Conservation (phyloP, 345 rosid species). For the Salix dunnii region DNA sequence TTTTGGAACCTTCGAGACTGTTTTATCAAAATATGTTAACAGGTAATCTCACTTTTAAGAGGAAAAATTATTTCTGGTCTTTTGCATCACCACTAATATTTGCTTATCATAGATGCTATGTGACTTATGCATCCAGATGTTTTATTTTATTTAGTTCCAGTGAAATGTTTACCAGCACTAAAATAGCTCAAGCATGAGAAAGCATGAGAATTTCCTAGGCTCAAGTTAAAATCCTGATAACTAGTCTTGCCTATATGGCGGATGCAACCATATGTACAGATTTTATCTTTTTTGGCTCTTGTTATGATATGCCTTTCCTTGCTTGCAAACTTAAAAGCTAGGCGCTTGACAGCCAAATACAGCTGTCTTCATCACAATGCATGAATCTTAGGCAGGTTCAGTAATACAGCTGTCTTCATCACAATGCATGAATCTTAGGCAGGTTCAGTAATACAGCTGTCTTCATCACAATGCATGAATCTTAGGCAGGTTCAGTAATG, state of each 20-base stretch:
- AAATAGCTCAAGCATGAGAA: not conserved
- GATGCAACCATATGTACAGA: not conserved
- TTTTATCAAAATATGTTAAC: slow-evolving; percentile 27
- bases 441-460: too few relatives aligned
- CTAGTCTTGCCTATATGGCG: not conserved
- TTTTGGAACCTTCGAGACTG: slow-evolving; percentile 42
- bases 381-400: not conserved
- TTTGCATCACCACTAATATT: not conserved
- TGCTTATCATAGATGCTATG: not conserved
- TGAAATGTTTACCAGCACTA: too few relatives aligned
- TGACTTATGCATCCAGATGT: not conserved
- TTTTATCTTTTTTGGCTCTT: not conserved
- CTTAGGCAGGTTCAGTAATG: not conserved
- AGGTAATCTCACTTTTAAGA: slow-evolving; percentile 23
- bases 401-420: not conserved
- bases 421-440: not conserved
- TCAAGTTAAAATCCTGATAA: not conserved
- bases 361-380: not conserved
- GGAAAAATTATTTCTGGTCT: slow-evolving; percentile 3
- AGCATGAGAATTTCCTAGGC: not conserved
- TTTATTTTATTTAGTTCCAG: not conserved
- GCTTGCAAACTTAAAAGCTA: not conserved
- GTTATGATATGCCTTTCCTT: not conserved
- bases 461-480: not conserved
- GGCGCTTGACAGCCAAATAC: not conserved